Evolutionary conservation across 2,329 filamentous ascomycete species (phyloP), one percentile per base, ranked within the genome.

Genomic region (Calonectria pteridis): DNA sequence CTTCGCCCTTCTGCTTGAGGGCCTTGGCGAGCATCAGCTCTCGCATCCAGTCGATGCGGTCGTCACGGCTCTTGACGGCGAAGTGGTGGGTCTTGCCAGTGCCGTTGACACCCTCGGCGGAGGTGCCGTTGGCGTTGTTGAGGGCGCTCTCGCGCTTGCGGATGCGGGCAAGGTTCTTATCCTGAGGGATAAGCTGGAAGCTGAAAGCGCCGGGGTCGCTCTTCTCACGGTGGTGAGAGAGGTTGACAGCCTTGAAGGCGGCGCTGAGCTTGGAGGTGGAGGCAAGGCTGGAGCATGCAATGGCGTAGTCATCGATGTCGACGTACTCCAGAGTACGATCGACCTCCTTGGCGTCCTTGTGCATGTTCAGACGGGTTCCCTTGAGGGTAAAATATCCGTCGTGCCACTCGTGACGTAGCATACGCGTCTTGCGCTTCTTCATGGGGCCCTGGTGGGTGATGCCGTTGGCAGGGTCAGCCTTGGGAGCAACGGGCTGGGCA

Each of bases 21-120:
- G 95, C 95, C 87, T 97, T 97, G 68, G 95, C 95, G 58, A 97
- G 91, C 95, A 97, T 97, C 74, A 97, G 87, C 89, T 97, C 95
- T 69, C 95, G 90, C 95, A 97, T 97, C 97, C 97, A 99, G 83
- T 98, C 96, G 81, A 98, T 98, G 75, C 96, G 91, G 83, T 98
- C 94, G 82, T 98, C 95, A 18, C 95, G 91, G 80, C 89, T 92
- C 50, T 69, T 73, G 78, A 98, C 96, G 0, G 96, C 95, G 83
- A 98, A 98, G 83, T 98, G 95, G 82, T 98, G 96, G 55, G 94
- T 94, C 89, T 98, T 98, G 79, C 91, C 92, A 14, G 90, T 92
- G 70, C 90, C 91, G 73, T 92, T 92, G 75, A 85, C 86, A 31
- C 88, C 87, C 46, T 89, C 88, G 37, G 82, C 78, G 37, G 84